A percentile compares a stretch with the other conserved stretches of the same genome.
Evolutionary conservation across 345 rosid species (phyloP).

Genomic region (Geranium rotundifolium): DNA sequence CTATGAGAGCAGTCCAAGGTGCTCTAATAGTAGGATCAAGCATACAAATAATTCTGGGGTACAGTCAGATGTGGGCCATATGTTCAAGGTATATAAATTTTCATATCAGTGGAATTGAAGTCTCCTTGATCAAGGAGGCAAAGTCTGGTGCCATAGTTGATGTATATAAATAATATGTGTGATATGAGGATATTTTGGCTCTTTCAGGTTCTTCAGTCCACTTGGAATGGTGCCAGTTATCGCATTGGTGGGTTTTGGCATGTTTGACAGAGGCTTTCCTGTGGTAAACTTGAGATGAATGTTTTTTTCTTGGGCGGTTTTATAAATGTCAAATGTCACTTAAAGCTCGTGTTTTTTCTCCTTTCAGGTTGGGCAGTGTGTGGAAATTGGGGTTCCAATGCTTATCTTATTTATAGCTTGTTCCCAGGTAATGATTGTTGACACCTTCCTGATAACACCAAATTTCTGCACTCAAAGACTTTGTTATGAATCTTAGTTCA

Average conservation of each 20-base stretch:
- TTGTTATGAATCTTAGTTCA: not conserved
- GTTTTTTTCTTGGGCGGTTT: not conserved
- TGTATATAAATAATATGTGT: not conserved
- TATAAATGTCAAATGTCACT: not conserved
- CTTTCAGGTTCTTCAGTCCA: conserved; percentile 89
- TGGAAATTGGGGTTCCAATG: conserved; percentile 88
- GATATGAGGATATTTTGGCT: not conserved
- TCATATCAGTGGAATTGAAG: conserved; percentile 1
- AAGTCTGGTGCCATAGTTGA: not conserved
- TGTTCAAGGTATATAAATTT: conserved; percentile 61
- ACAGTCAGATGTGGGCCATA: conserved; percentile 91
- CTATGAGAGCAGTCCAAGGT: conserved; percentile 99
- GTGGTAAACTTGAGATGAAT: conserved; percentile 31
- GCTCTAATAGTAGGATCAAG: conserved; percentile 94
- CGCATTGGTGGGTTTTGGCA: conserved; percentile 79
- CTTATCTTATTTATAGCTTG: conserved; percentile 63
- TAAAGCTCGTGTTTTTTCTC: not conserved
- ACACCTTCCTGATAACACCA: not conserved
- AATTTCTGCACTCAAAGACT: not conserved
- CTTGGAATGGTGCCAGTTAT: conserved; percentile 97
- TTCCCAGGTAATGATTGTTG: conserved; percentile 53
- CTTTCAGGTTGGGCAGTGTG: conserved; percentile 73
- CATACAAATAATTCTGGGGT: conserved; percentile 84
- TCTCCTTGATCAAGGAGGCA: not conserved
- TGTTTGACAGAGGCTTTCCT: conserved; percentile 96